A percentile compares a stretch with the other conserved stretches of the same genome.
phyloP scores from a whole-genome alignment of 768 basidiomycete species.

The Amylocystis lapponica region DNA sequence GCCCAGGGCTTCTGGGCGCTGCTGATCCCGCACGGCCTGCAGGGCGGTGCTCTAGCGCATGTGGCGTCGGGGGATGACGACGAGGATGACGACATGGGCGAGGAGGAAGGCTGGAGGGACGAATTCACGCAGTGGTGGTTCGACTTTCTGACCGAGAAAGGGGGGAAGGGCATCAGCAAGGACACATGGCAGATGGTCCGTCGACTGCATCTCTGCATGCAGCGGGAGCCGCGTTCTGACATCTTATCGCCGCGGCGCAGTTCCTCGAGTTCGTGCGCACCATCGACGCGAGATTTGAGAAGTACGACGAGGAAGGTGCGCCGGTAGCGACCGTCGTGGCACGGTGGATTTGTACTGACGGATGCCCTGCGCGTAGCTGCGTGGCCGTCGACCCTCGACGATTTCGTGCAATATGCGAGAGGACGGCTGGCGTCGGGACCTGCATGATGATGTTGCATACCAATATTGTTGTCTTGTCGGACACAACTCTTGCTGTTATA shows the following conservation, averaged over 20 bases:
- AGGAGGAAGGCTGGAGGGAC: conserved; percentile 55
- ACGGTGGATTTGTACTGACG: conserved; percentile 6
- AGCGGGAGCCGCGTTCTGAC: background rate
- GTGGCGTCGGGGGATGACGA: conserved; percentile 28
- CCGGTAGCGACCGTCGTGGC: background rate
- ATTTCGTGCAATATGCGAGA: conserved; percentile 69
- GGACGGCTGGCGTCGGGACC: conserved; percentile 24
- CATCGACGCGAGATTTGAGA: conserved; percentile 65
- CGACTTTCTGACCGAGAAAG: conserved; percentile 62
- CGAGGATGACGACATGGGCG: conserved; percentile 43
- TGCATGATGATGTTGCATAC: background rate
- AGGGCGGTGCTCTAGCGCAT: conserved; percentile 57
- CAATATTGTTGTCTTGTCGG: background rate
- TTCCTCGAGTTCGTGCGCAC: conserved; percentile 75
- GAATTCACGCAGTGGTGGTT: conserved; percentile 72
- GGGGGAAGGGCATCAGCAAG: conserved; percentile 75
- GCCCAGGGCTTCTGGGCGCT: conserved; percentile 76
- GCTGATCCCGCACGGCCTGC: conserved; percentile 67
- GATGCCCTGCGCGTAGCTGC: conserved; percentile 43
- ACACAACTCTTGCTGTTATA: too few relatives aligned
- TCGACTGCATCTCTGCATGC: conserved; percentile 8
- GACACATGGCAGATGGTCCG: conserved; percentile 87
- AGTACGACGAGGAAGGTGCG: conserved; percentile 73
- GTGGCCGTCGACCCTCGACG: conserved; percentile 86
- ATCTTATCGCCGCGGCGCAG: too few relatives aligned